Evolutionary conservation across 768 basidiomycete genomes (phyloP), one percentile per base, ranked within the genome.

Genomic region (Fibroporia radiculosa): DNA sequence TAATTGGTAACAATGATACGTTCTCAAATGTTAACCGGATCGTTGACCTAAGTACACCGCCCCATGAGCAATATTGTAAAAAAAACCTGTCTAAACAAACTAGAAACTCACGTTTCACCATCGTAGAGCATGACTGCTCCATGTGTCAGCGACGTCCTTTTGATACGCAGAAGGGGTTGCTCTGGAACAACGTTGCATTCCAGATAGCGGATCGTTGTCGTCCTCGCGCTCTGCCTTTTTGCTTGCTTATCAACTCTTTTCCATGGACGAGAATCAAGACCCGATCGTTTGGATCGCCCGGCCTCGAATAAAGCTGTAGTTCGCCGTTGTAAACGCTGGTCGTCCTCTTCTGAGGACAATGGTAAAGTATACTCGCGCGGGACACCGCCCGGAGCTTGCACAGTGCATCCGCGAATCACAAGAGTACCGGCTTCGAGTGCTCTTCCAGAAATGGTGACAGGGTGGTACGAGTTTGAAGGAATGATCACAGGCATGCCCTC

Each of bases 61-160:
- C 20, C 6, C 28, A 7, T 31, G n/a, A n/a, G n/a, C n/a, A n/a
- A n/a, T n/a, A n/a, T 18, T 19, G 25, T 22, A 13, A 50, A 28
- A 18, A 50, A 20, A 19, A 12, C 3, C 6, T 31, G 10, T 3
- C 22, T 44, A 27, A 8, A 13, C 4, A 5, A 26, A 14, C 13
- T 41, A 18, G 41, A n/a, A n/a, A 66, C 80, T 48, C 50, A 92
- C 93, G 67, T 81, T 68, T 99, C 96, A 26, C 96, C 96, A 38
- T 95, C 79, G 57, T 95, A 97, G 40, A 98, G 68, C 90, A 96
- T 95, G 20, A 97, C 68, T 0, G 93, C 91, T 1, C 91, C 92
- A 54, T 96, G 92, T 1, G 87, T 93, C 18, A 96, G 66, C n/a
- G 88, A 90, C 13, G 84, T 88, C 58, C 88, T 71, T 44, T 88